Evolutionary conservation across 352 stramenopile genomes (phyloP), one percentile per base, ranked within the genome.

Genomic region (Aphanomyces astaci): DNA sequence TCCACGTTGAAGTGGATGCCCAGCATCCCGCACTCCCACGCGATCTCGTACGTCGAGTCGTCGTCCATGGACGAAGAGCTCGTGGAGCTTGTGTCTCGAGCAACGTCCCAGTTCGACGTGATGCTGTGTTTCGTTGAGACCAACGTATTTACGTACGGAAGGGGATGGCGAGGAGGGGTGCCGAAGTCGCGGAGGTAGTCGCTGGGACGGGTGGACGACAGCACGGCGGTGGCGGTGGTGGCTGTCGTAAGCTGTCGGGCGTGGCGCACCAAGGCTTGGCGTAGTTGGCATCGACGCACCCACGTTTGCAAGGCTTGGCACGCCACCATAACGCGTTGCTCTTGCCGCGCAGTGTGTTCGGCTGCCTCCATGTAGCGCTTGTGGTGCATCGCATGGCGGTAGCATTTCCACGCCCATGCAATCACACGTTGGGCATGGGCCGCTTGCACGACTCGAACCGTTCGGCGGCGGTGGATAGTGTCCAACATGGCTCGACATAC

Each of bases 1-100:
- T 95, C 86, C 31, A 81, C 90, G 66, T 90, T 84, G 31, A 95
- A 95, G 66, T 92, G 92, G 39, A 95, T 69, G 13, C 86, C 86
- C 9, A 95, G 74, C 7, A 93, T 64, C 15, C 86, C 86, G 24
- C 84, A 92, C 62, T 92, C 83, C 86, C 86, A 95, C 22, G 89
- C 82, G 39, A 95, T 92, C 43, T 91, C 82, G 69, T 95, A 95
- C 74, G 91, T 82, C 69, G 86, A 82, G 39, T 81, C 72, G 10
- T 17, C n/a, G n/a, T 22, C 25, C 25, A 30, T 13, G 31, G 62
- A 59, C 22, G 40, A 93, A 82, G 24, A 85, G 76, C 62, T 78
- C 82, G 1, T 82, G 81, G 3, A 83, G 82, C 24, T 83, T 75
- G 68, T 93, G 90, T 45, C 79, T 72, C 2, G 79, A 77, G 0